Evolutionary conservation across 176 grass and related monocot genomes (phyloP).

Genomic region (Aechmea fasciata): DNA sequence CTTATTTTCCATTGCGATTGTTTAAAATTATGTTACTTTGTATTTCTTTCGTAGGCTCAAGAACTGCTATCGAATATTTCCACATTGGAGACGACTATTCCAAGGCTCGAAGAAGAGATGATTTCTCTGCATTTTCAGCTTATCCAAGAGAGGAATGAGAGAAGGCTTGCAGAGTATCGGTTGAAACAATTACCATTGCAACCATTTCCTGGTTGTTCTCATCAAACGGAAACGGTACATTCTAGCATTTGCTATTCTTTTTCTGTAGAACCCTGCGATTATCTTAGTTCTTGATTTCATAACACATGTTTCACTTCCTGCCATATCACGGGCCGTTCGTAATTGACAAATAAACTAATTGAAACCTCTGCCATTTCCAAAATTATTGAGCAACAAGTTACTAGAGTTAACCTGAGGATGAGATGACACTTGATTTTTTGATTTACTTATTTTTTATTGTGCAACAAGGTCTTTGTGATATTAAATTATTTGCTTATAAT

Average conservation of each 20-base stretch:
- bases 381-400: not conserved
- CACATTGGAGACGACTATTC: constrained; percentile 39
- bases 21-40: not conserved
- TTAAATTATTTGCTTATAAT: not conserved
- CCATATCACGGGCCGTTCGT: not conserved
- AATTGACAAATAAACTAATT: no score
- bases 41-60: constrained; percentile 36
- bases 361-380: no score
- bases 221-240: constrained; percentile 18
- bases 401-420: no score
- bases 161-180: constrained; percentile 67
- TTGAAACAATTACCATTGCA: constrained; percentile 42
- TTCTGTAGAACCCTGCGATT: not conserved
- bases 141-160: constrained; percentile 95
- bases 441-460: no score
- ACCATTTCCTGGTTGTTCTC: constrained; percentile 20
- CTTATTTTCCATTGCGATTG: no score
- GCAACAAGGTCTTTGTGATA: no score
- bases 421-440: no score
- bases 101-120: constrained; percentile 78
- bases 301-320: not conserved
- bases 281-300: not conserved
- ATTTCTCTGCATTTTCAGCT: constrained; percentile 81
- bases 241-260: constrained; percentile 13
- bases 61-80: constrained; percentile 77